Conservation (phyloP, 345 rosid species). For the Eucalyptus curtisii region DNA sequence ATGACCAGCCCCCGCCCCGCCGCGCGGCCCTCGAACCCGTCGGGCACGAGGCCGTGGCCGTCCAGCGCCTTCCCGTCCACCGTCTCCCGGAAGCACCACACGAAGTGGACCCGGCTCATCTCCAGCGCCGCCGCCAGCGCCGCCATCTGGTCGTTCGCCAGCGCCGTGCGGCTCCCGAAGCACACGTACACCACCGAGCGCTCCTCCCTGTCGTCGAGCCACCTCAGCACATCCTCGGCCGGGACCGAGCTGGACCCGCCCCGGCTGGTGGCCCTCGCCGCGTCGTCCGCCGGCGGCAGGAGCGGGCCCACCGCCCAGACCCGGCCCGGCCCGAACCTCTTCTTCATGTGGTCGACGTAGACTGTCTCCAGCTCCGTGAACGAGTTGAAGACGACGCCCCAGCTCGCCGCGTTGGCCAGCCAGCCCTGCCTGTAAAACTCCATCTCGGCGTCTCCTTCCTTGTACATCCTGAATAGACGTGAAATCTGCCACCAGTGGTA, state of each 20-base stretch:
- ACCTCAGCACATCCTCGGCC: constrained; percentile 11
- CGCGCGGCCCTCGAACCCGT: neutral
- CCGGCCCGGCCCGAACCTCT: constrained; percentile 8
- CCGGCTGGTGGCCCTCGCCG: neutral
- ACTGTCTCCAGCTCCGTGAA: constrained; percentile 25
- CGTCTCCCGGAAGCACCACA: neutral
- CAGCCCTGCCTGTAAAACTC: constrained; percentile 14
- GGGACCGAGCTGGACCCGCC: constrained; percentile 39
- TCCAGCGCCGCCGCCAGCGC: constrained; percentile 21
- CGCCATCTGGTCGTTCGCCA: constrained; percentile 28
- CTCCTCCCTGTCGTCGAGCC: constrained; percentile 45
- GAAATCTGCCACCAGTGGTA: constrained; percentile 28
- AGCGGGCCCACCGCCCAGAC: constrained; percentile 56
- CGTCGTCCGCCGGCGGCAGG: neutral
- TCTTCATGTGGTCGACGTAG: constrained; percentile 29
- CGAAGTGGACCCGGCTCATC: neutral
- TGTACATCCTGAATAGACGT: neutral
- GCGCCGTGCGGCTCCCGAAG: constrained; percentile 51
- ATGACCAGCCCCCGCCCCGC: neutral
- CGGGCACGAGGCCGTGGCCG: neutral
- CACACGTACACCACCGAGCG: constrained; percentile 50
- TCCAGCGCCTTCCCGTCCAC: neutral
- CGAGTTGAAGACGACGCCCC: constrained; percentile 51
- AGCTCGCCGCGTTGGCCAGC: constrained; percentile 19
- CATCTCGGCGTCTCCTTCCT: constrained; percentile 20